Conservation (phyloP, 2,329 filamentous ascomycete species). For the Alternaria novae-zelandiae region DNA sequence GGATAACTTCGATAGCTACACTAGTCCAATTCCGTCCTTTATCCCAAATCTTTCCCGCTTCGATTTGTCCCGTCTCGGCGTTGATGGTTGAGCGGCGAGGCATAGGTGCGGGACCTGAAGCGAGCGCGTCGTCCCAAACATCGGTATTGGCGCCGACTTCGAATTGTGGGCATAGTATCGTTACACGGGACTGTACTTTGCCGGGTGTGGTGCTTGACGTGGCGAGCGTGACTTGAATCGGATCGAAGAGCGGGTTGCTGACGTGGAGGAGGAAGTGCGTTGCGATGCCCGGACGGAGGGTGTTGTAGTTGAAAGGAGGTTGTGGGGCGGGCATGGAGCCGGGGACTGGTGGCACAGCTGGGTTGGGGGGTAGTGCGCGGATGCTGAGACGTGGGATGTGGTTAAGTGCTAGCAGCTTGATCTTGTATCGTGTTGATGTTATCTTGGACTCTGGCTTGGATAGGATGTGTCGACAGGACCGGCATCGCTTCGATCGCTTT, state of each 20-base stretch:
- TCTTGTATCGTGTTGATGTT: slow-evolving; percentile 86
- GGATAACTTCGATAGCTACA: slow-evolving; percentile 88
- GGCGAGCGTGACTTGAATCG: slow-evolving; percentile 83
- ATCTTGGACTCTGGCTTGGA: slow-evolving; percentile 93
- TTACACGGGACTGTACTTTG: slow-evolving; percentile 68
- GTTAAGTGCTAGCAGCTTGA: slow-evolving; percentile 81
- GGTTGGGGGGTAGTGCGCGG: slow-evolving; percentile 62
- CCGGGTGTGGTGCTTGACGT: slow-evolving; percentile 64
- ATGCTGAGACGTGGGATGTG: slow-evolving; percentile 86
- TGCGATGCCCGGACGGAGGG: slow-evolving; percentile 57
- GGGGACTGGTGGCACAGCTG: slow-evolving; percentile 53
- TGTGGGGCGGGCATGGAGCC: slow-evolving; percentile 32
- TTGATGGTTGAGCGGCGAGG: slow-evolving; percentile 30
- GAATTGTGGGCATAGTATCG: slow-evolving; percentile 92
- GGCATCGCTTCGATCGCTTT: slow-evolving; percentile 92
- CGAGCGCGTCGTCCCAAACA: slow-evolving; percentile 87
- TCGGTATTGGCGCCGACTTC: slow-evolving; percentile 94
- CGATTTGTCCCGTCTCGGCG: slow-evolving; percentile 55
- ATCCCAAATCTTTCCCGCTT: slow-evolving; percentile 97
- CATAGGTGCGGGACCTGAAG: slow-evolving; percentile 51
- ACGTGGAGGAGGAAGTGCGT: slow-evolving; percentile 88
- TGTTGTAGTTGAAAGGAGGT: slow-evolving; percentile 52
- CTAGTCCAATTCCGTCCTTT: slow-evolving; percentile 92
- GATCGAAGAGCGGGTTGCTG: slow-evolving; percentile 92
- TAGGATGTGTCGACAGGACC: slow-evolving; percentile 91